A percentile compares a stretch with the other conserved stretches of the same genome.
Conservation (phyloP, 805 yeast genomes). For the Monosporozyma yasuniensis region DNA sequence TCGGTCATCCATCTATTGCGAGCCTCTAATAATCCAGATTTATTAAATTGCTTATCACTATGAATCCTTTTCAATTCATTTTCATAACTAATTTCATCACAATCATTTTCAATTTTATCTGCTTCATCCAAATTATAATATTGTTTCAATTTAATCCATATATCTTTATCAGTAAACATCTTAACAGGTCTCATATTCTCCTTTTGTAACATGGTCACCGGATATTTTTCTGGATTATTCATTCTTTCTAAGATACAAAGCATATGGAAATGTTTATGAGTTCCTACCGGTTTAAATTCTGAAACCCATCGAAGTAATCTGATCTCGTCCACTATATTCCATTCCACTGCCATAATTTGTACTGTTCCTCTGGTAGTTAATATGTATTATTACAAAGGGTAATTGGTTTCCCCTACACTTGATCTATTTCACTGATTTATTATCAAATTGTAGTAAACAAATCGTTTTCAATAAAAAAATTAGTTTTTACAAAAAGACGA, state of each 20-base stretch:
- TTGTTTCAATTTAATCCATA: slow-evolving; percentile 47
- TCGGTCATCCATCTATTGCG: slow-evolving; percentile 4
- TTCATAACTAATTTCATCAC: neutral
- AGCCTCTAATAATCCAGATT: neutral
- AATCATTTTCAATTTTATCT: slow-evolving; percentile 43
- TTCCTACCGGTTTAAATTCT: slow-evolving; percentile 62
- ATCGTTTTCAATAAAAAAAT: neutral
- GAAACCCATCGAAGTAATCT: slow-evolving; percentile 52
- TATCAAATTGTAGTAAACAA: neutral
- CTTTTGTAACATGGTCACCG: slow-evolving; percentile 27
- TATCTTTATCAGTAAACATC: slow-evolving; percentile 38
- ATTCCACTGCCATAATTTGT: slow-evolving; percentile 22
- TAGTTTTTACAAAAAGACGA: neutral
- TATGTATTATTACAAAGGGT: neutral
- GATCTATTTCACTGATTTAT: neutral
- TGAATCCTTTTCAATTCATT: neutral
- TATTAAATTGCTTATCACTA: neutral
- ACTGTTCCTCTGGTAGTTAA: neutral
- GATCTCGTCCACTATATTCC: slow-evolving; percentile 58
- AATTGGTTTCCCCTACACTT: too few species aligned
- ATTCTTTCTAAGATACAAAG: slow-evolving; percentile 27
- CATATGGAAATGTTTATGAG: slow-evolving; percentile 37
- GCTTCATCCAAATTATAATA: slow-evolving; percentile 50
- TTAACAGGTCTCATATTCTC: slow-evolving; percentile 15
- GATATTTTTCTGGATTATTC: slow-evolving; percentile 36